Evolutionary conservation across 768 basidiomycete genomes (phyloP).

Genomic region (Boletus huronensis): DNA sequence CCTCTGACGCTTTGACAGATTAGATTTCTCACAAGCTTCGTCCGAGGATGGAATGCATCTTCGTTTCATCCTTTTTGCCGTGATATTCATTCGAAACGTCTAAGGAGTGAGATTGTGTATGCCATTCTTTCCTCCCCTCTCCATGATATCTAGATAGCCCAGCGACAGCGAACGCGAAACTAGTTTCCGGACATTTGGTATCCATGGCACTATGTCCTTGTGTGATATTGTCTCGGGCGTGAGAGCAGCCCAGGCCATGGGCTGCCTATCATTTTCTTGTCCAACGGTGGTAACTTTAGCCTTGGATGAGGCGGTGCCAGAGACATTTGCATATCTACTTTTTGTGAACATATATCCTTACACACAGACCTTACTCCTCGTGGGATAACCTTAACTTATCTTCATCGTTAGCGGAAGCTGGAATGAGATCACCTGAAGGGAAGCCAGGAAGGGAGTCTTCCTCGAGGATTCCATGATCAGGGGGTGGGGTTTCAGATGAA

Average conservation of each 20-base stretch:
- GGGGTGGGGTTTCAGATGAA: too few relatives aligned
- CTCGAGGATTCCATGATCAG: too few relatives aligned
- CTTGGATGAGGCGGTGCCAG: too few relatives aligned
- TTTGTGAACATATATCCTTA: too few relatives aligned
- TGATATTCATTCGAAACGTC: not conserved
- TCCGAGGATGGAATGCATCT: conserved; percentile 12
- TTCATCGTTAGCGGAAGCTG: too few relatives aligned
- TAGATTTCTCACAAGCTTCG: conserved; percentile 9
- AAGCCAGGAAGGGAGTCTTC: too few relatives aligned
- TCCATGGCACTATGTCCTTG: not conserved
- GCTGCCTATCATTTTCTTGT: not conserved
- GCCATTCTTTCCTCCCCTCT: not conserved
- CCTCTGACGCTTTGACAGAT: conserved; percentile 5
- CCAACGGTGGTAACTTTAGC: not conserved
- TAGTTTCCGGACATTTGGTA: not conserved
- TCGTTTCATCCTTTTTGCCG: not conserved
- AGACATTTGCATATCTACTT: too few relatives aligned
- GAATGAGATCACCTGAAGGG: too few relatives aligned
- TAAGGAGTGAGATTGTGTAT: not conserved
- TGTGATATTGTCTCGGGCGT: not conserved
- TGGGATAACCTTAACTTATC: too few relatives aligned
- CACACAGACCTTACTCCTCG: too few relatives aligned
- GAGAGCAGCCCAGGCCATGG: not conserved
- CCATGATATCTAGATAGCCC: not conserved
- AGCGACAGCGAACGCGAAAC: not conserved